Evolutionary conservation across 495 filamentous ascomycete genomes (phyloP).

Genomic region (Tuber aestivum): DNA sequence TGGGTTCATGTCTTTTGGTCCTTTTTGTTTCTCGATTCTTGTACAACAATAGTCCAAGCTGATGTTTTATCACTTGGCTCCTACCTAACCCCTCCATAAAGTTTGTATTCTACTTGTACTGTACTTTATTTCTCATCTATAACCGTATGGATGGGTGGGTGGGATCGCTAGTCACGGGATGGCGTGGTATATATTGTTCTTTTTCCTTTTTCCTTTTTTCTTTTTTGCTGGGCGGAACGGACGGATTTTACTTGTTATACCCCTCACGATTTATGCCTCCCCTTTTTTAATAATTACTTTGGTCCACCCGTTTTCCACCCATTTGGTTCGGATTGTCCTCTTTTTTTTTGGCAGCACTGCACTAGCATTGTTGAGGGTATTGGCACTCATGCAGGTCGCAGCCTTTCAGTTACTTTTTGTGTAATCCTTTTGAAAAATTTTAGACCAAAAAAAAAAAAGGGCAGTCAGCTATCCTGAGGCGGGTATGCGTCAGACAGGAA

Average conservation of each 20-base stretch:
- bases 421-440: not conserved
- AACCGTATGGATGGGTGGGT: slow-evolving; percentile 31
- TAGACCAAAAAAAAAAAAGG: slow-evolving; percentile 7
- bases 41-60: slow-evolving; percentile 3
- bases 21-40: not conserved
- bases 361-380: no score
- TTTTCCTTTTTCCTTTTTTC: slow-evolving; percentile 20
- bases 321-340: not conserved
- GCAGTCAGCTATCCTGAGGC: not conserved
- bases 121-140: slow-evolving; percentile 38
- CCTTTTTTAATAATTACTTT: not conserved
- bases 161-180: slow-evolving; percentile 14
- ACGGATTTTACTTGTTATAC: not conserved
- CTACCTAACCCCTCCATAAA: not conserved
- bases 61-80: not conserved
- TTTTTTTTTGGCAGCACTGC: not conserved
- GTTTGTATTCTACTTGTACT: slow-evolving; percentile 13
- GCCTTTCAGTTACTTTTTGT: not conserved
- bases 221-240: not conserved
- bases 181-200: slow-evolving; percentile 20
- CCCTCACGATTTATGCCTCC: not conserved
- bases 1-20: not conserved
- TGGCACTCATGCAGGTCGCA: not conserved
- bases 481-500: not conserved
- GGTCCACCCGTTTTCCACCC: not conserved